Conservation (phyloP, 805 yeast genomes). For the Candida glaebosa region DNA sequence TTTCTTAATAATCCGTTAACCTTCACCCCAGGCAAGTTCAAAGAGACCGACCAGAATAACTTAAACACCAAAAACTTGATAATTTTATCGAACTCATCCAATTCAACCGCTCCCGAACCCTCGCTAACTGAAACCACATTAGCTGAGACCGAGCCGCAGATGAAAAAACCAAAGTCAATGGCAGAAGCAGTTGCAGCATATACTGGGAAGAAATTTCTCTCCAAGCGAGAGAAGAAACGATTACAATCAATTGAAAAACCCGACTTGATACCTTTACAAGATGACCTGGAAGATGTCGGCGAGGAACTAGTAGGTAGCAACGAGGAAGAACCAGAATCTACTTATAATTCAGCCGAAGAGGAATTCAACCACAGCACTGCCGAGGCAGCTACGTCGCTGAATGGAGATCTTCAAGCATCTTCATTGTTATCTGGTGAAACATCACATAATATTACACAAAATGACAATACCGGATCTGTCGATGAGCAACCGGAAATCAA, state of each 20-base stretch:
- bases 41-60: conserved; percentile 14
- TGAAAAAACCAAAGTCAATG: conserved; percentile 43
- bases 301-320: conserved; percentile 21
- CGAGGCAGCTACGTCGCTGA: neutral
- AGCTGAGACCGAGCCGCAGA: neutral
- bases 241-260: conserved; percentile 19
- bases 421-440: neutral
- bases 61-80: neutral
- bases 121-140: neutral
- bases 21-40: conserved; percentile 59
- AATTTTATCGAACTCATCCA: conserved; percentile 1
- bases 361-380: conserved; percentile 6
- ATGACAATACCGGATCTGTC: neutral
- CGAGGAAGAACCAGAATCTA: conserved; percentile 15
- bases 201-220: conserved; percentile 51
- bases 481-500: conserved; percentile 1
- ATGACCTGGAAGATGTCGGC: conserved; percentile 16
- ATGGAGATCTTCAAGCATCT: neutral
- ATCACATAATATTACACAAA: neutral
- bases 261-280: conserved; percentile 4
- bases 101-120: neutral
- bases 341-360: conserved; percentile 16
- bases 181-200: conserved; percentile 60
- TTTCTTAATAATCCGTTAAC: conserved; percentile 57
- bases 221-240: conserved; percentile 42